These are phyloP conservation scores for Rhodamnia argentea DNA, from an alignment of 345 rosid species.

Conservation along the genomic window DNA sequence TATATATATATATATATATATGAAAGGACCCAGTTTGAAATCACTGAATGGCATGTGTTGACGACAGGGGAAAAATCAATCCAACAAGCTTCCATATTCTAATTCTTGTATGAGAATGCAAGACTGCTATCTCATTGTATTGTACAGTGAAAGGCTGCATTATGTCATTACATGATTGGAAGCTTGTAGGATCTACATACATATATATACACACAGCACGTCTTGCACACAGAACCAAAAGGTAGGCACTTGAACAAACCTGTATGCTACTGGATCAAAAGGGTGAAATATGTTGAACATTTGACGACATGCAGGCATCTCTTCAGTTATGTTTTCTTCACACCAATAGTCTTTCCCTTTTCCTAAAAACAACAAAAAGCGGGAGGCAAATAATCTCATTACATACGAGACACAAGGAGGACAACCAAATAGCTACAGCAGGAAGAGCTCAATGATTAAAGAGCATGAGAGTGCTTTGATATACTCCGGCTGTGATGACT, in stretches of 20 bases:
- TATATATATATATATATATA: not conserved
- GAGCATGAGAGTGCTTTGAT: not conserved
- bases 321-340: slow-evolving; percentile 70
- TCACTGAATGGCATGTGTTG: not conserved
- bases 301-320: slow-evolving; percentile 91
- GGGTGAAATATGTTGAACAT: slow-evolving; percentile 99
- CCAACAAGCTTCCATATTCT: not conserved
- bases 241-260: slow-evolving; percentile 30
- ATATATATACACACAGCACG: not conserved
- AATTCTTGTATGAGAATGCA: not conserved
- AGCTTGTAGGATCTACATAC: not conserved
- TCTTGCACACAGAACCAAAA: not conserved
- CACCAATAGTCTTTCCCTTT: slow-evolving; percentile 85
- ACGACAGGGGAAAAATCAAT: not conserved
- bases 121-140: not conserved
- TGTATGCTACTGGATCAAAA: slow-evolving; percentile 96
- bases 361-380: slow-evolving; percentile 19
- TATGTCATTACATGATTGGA: not conserved
- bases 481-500: not conserved
- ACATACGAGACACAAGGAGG: not conserved
- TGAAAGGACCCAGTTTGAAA: not conserved
- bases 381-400: not conserved
- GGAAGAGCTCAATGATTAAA: not conserved
- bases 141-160: not conserved
- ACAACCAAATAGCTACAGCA: not conserved